Evolutionary conservation across 139 green algal genomes (phyloP).

Genomic region (Picochlorum sp.): DNA sequence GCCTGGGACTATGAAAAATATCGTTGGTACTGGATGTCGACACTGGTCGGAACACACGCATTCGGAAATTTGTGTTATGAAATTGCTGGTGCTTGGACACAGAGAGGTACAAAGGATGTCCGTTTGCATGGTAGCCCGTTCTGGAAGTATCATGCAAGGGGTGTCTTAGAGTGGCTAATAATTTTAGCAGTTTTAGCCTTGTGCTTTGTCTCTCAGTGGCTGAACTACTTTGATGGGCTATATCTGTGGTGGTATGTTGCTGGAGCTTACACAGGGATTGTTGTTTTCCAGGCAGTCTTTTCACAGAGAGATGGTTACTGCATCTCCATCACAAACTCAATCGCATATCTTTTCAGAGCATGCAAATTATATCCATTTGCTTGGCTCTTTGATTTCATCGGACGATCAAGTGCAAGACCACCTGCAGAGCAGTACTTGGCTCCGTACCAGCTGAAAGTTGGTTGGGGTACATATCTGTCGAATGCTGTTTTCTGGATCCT

Average conservation of each 20-base stretch:
- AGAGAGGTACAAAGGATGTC: slow-evolving; percentile 23
- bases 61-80: slow-evolving; percentile 23
- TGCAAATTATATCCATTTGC: slow-evolving; percentile 16
- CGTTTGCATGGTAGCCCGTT: slow-evolving; percentile 26
- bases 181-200: slow-evolving; percentile 32
- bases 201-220: slow-evolving; percentile 12
- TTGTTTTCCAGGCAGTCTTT: slow-evolving; percentile 26
- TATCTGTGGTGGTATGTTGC: slow-evolving; percentile 27
- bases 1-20: slow-evolving; percentile 18
- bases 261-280: slow-evolving; percentile 27
- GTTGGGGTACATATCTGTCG: slow-evolving; percentile 28
- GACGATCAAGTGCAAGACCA: slow-evolving; percentile 26
- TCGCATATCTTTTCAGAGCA: slow-evolving; percentile 14
- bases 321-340: slow-evolving; percentile 27
- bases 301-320: slow-evolving; percentile 33
- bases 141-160: slow-evolving; percentile 24
- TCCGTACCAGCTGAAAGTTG: slow-evolving; percentile 22
- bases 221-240: slow-evolving; percentile 11
- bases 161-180: slow-evolving; percentile 33
- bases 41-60: slow-evolving; percentile 23
- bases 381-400: slow-evolving; percentile 27
- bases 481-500: slow-evolving; percentile 53
- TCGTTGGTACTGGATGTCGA: slow-evolving; percentile 10
- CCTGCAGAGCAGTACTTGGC: slow-evolving; percentile 18
- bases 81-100: slow-evolving; percentile 31